phyloP scores from a whole-genome alignment of 176 grass and related monocot species.

The Rhynchospora pubera region DNA sequence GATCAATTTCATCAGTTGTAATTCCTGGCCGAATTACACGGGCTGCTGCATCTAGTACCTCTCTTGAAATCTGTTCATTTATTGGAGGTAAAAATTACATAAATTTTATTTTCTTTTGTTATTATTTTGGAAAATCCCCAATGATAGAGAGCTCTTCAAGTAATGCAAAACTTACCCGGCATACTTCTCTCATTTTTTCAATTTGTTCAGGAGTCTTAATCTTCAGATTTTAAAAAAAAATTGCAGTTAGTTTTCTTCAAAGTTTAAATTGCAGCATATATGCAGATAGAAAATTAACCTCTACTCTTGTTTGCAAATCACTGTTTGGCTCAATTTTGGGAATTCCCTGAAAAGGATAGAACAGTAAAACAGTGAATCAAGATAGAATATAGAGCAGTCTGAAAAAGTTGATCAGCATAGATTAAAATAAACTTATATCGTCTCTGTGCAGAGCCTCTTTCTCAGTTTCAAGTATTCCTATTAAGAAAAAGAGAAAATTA shows the following conservation, averaged over 20 bases:
- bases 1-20: slow-evolving; percentile 99
- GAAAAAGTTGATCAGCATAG: neutral
- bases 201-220: slow-evolving; percentile 95
- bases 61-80: slow-evolving; percentile 76
- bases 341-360: slow-evolving; percentile 51
- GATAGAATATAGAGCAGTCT: slow-evolving; percentile 10
- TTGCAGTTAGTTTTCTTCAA: neutral
- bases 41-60: slow-evolving; percentile 90
- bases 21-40: slow-evolving; percentile 81
- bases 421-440: neutral
- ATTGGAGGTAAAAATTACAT: neutral
- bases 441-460: neutral
- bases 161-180: slow-evolving; percentile 52
- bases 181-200: slow-evolving; percentile 95
- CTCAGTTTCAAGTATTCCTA: neutral
- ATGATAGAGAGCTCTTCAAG: neutral
- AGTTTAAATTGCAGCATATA: neutral
- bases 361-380: neutral
- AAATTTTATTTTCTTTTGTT: neutral
- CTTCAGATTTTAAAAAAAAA: slow-evolving; percentile 31
- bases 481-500: neutral
- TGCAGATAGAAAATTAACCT: slow-evolving; percentile 44
- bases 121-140: neutral
- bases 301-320: slow-evolving; percentile 90
- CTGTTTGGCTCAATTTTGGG: slow-evolving; percentile 88